Conservation (phyloP, 2,329 filamentous ascomycete species). For the Monosporascus sp. region DNA sequence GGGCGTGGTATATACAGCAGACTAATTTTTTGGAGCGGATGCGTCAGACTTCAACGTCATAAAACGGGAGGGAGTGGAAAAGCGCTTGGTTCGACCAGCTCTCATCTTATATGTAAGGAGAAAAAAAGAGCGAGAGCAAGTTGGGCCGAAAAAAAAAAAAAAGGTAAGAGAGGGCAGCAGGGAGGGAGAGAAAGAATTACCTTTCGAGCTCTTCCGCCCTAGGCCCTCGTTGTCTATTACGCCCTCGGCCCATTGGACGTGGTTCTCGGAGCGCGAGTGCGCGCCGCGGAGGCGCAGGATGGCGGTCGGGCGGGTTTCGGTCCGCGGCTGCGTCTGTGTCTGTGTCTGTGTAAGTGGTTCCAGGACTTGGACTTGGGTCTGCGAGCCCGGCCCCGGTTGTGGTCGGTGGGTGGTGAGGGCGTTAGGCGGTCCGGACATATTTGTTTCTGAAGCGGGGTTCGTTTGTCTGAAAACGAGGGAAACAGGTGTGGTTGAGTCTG, state of each 20-base stretch:
- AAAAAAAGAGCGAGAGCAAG: background rate
- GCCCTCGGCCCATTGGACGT: conserved; percentile 87
- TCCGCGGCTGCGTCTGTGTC: conserved; percentile 21
- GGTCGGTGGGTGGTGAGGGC: conserved; percentile 6
- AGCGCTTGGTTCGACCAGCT: too few relatives aligned
- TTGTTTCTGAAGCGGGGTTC: background rate
- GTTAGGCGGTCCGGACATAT: conserved; percentile 9
- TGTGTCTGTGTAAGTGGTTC: conserved; percentile 21
- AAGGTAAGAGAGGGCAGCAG: background rate
- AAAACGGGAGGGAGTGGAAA: too few relatives aligned
- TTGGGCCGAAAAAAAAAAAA: too few relatives aligned
- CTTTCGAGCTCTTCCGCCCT: conserved; percentile 91
- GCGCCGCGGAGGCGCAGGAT: conserved; percentile 50
- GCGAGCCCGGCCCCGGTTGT: conserved; percentile 24
- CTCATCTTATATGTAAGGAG: background rate
- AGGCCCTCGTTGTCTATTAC: conserved; percentile 95
- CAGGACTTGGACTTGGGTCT: conserved; percentile 17
- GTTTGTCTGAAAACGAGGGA: background rate
- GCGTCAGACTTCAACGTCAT: background rate
- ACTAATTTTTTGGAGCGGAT: conserved; percentile 46
- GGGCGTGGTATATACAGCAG: conserved; percentile 98
- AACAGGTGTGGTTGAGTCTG: too few relatives aligned
- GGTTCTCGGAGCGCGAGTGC: conserved; percentile 42
- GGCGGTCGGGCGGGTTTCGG: conserved; percentile 18
- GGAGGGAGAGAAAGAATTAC: conserved; percentile 38